These are phyloP conservation scores for Xanthoparmelia taractica DNA, from an alignment of 495 filamentous ascomycete genomes.

Conservation along the genomic window DNA sequence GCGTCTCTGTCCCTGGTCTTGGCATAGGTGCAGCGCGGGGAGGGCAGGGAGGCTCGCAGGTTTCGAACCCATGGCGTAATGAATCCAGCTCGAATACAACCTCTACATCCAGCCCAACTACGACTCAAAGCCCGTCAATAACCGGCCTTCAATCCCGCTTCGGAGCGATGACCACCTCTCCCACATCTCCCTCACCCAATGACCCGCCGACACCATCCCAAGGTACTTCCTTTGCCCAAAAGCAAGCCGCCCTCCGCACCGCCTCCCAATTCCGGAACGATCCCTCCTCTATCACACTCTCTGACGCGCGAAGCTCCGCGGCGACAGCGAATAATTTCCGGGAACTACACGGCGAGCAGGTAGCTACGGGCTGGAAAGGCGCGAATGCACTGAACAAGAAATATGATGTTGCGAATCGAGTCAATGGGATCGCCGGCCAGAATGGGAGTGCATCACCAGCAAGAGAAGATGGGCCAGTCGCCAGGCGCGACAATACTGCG, in stretches of 20 bases:
- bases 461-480: constrained; percentile 1
- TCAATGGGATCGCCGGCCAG: constrained; percentile 13
- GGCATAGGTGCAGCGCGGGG: constrained; percentile 49
- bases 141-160: constrained; percentile 63
- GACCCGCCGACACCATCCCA: constrained; percentile 29
- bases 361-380: constrained; percentile 55
- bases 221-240: constrained; percentile 52
- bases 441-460: background rate
- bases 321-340: constrained; percentile 65
- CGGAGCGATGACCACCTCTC: constrained; percentile 44
- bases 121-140: constrained; percentile 11
- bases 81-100: constrained; percentile 18
- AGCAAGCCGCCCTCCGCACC: constrained; percentile 53
- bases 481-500: background rate
- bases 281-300: constrained; percentile 49
- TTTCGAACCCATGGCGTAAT: constrained; percentile 17
- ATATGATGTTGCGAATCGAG: constrained; percentile 29
- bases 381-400: constrained; percentile 50
- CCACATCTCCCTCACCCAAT: constrained; percentile 25
- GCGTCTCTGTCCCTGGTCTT: constrained; percentile 73
- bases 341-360: constrained; percentile 63
- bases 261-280: constrained; percentile 47
- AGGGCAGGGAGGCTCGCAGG: constrained; percentile 3
- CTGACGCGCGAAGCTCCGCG: constrained; percentile 47
- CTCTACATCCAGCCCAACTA: constrained; percentile 18